A percentile compares a stretch with the other conserved stretches of the same genome.
These are phyloP conservation scores for Bipolaris zeicola DNA, from an alignment of 2,329 filamentous ascomycete genomes.

Conservation along the genomic window DNA sequence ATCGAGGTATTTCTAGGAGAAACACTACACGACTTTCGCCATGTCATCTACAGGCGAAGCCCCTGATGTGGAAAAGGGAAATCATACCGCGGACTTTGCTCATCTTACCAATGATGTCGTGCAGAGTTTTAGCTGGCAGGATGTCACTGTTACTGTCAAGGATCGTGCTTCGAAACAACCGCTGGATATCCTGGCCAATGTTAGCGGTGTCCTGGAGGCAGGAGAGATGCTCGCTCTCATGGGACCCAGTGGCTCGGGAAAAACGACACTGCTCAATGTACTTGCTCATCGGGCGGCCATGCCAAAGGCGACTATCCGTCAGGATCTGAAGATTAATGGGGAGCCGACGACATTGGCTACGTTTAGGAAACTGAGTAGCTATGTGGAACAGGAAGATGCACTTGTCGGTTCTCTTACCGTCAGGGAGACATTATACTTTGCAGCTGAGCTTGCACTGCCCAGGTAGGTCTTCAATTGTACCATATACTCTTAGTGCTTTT, in stretches of 20 bases:
- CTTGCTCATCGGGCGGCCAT: conserved; percentile 68
- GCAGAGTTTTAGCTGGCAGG: conserved; percentile 68
- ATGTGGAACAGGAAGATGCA: conserved; percentile 88
- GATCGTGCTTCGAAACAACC: conserved; percentile 69
- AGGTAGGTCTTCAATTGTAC: conserved; percentile 26
- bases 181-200: conserved; percentile 66
- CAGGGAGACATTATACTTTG: conserved; percentile 77
- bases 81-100: conserved; percentile 50
- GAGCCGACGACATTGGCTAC: conserved; percentile 55
- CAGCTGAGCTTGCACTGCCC: conserved; percentile 68
- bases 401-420: conserved; percentile 82
- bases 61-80: conserved; percentile 55
- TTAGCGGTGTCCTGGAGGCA: conserved; percentile 68
- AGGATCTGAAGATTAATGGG: conserved; percentile 68
- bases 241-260: conserved; percentile 75
- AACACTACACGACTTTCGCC: not conserved
- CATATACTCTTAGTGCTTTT: not conserved
- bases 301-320: conserved; percentile 60
- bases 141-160: conserved; percentile 73
- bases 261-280: conserved; percentile 83
- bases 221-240: conserved; percentile 80
- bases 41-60: conserved; percentile 24
- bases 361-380: conserved; percentile 71
- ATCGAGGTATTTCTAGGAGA: too few relatives aligned
- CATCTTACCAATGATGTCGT: conserved; percentile 69